Conservation (phyloP, 2,329 filamentous ascomycete species). For the Cytospora piceae region DNA sequence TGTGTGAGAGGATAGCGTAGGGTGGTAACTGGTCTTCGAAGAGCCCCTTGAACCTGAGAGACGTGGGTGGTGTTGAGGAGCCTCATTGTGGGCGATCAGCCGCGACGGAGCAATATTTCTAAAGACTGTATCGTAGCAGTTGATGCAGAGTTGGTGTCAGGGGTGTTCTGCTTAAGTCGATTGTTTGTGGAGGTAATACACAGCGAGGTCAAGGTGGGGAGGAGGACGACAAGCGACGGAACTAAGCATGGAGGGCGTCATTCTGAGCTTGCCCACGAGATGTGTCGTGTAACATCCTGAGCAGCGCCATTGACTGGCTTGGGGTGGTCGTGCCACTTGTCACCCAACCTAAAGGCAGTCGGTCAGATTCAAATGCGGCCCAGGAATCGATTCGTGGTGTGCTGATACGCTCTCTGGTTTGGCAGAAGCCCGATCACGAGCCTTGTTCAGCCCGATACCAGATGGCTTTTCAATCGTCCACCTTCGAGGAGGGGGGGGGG, state of each 20-base stretch:
- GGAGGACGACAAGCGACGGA: no score
- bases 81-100: not conserved
- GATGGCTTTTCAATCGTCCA: not conserved
- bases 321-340: not conserved
- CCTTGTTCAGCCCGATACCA: not conserved
- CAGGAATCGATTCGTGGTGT: not conserved
- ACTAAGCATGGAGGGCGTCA: no score
- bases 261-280: no score
- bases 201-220: no score
- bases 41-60: not conserved
- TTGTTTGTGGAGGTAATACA: not conserved
- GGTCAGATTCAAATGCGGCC: not conserved
- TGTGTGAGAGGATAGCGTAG: constrained; percentile 39
- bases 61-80: not conserved
- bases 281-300: no score
- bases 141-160: not conserved
- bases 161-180: not conserved
- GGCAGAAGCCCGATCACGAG: not conserved
- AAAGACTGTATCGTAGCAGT: not conserved
- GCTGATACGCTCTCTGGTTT: not conserved
- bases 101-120: not conserved
- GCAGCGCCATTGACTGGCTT: no score
- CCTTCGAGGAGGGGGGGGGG: not conserved
- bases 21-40: constrained; percentile 28
- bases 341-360: not conserved